Conservation (phyloP, 371 early-diverging fungal genomes). For the Haplosporangium sp. region DNA sequence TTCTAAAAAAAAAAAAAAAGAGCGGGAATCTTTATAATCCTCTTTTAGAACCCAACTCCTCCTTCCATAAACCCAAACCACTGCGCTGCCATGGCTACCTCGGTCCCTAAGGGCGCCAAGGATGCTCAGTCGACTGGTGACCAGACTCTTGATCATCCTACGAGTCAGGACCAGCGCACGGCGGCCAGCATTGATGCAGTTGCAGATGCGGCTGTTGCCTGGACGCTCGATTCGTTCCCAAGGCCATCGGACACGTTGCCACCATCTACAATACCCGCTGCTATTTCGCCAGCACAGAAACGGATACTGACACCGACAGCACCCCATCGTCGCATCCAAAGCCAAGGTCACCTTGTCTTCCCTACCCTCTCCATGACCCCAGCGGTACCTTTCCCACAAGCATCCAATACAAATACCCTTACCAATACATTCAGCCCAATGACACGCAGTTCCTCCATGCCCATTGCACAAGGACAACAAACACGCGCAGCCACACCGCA, state of each 20-base stretch:
- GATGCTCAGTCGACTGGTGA: not conserved
- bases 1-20: not conserved
- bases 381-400: not conserved
- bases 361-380: constrained; percentile 21
- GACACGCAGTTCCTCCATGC: constrained; percentile 17
- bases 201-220: not conserved
- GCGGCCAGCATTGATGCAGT: not conserved
- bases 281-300: constrained; percentile 8
- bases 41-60: not conserved
- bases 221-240: not conserved
- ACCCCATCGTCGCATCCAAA: constrained; percentile 32
- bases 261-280: not conserved
- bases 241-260: constrained; percentile 1
- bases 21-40: no score
- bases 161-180: not conserved
- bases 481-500: not conserved
- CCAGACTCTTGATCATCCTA: not conserved
- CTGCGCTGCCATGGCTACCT: constrained; percentile 4
- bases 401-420: constrained; percentile 2
- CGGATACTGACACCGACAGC: constrained; percentile 1
- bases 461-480: constrained; percentile 1
- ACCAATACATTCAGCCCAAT: not conserved
- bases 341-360: constrained; percentile 24
- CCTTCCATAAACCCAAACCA: not conserved
- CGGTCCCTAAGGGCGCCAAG: constrained; percentile 1